A percentile compares a stretch with the other conserved stretches of the same genome.
Evolutionary conservation across 2,329 filamentous ascomycete genomes (phyloP).

Genomic region (Akanthomyces muscarius): DNA sequence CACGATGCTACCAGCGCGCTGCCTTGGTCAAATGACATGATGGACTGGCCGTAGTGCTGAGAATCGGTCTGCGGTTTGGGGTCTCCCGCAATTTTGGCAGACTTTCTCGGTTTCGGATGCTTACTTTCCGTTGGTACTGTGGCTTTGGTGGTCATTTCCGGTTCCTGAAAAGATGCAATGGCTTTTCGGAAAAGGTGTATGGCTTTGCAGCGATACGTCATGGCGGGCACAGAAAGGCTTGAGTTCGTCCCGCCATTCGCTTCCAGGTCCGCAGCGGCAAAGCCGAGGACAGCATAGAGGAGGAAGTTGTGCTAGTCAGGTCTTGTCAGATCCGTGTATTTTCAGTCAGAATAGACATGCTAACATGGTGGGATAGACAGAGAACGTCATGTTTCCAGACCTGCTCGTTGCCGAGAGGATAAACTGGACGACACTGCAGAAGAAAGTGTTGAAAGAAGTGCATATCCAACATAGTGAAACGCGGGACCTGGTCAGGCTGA

Average conservation of each 20-base stretch:
- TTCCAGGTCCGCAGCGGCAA: constrained; percentile 5
- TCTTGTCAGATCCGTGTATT: background rate
- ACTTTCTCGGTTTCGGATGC: background rate
- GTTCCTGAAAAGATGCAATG: background rate
- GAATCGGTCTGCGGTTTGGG: constrained; percentile 7
- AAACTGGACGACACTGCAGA: constrained; percentile 1
- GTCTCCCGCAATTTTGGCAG: constrained; percentile 4
- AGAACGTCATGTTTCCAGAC: constrained; percentile 12
- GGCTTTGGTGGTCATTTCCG: background rate
- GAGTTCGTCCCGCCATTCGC: constrained; percentile 7
- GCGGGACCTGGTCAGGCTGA: constrained; percentile 1
- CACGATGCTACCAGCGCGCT: constrained; percentile 7
- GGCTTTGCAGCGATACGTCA: constrained; percentile 11
- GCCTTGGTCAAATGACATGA: constrained; percentile 6
- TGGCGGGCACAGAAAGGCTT: constrained; percentile 7
- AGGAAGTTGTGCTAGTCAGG: background rate
- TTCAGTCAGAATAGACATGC: background rate
- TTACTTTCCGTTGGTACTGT: background rate
- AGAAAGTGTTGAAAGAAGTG: constrained; percentile 10
- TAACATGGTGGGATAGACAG: constrained; percentile 3
- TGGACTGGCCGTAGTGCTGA: constrained; percentile 7
- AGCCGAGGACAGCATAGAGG: background rate
- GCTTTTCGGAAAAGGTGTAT: constrained; percentile 11
- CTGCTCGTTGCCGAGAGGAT: constrained; percentile 10
- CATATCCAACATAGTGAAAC: constrained; percentile 7